These are phyloP conservation scores for Salix udensis DNA, from an alignment of 345 rosid genomes.

Conservation along the genomic window DNA sequence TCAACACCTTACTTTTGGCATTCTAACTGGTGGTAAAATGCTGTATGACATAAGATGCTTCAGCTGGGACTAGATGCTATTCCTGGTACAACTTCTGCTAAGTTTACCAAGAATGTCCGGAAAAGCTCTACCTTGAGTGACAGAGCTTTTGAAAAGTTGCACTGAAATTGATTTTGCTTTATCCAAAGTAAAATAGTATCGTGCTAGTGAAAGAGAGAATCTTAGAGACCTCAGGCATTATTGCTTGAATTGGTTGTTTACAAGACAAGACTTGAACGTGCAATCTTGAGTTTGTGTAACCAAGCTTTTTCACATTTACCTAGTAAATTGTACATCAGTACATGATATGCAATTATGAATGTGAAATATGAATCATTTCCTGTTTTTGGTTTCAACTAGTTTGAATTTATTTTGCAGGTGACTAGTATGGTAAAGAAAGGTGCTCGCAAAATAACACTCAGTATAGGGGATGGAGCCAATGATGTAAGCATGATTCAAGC, in stretches of 20 bases:
- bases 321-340: neutral
- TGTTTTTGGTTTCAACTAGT: neutral
- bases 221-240: neutral
- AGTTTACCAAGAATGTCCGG: neutral
- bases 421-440: slow-evolving; percentile 96
- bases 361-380: neutral
- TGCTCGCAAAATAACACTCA: slow-evolving; percentile 89
- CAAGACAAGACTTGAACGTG: slow-evolving; percentile 2
- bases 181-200: neutral
- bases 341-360: neutral
- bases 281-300: neutral
- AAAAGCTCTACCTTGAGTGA: neutral
- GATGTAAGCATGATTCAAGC: slow-evolving; percentile 99
- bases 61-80: slow-evolving; percentile 3
- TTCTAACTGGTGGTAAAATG: neutral
- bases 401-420: slow-evolving; percentile 48
- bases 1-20: neutral
- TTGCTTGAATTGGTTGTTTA: neutral
- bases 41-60: neutral
- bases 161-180: neutral
- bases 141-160: neutral
- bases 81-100: neutral
- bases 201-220: neutral
- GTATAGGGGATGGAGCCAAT: slow-evolving; percentile 99
- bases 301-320: neutral